Conservation (phyloP, 345 rosid genomes). For the Orychophragmus violaceus region DNA sequence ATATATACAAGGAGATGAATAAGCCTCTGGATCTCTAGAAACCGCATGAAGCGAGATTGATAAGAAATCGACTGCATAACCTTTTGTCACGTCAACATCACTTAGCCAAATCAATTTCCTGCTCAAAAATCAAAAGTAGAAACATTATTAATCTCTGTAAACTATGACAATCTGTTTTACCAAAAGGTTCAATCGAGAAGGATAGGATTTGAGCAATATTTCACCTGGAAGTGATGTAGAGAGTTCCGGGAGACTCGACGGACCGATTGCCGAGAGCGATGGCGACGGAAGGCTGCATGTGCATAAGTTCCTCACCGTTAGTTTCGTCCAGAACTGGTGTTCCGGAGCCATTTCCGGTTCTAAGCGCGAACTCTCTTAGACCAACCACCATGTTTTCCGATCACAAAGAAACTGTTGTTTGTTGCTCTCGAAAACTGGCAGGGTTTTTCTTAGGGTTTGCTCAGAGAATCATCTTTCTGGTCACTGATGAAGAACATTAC, state of each 20-base stretch:
- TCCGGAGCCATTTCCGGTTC: conserved; percentile 54
- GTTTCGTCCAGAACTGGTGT: conserved; percentile 53
- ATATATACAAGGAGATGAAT: conserved; percentile 79
- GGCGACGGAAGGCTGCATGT: conserved; percentile 66
- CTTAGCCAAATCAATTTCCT: conserved; percentile 89
- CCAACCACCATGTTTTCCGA: conserved; percentile 57
- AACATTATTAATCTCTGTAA: neutral
- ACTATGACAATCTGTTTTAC: neutral
- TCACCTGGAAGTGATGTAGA: conserved; percentile 73
- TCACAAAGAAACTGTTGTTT: neutral
- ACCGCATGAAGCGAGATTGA: conserved; percentile 84
- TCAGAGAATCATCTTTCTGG: neutral
- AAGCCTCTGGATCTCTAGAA: conserved; percentile 84
- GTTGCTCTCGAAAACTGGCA: neutral
- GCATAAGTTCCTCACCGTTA: conserved; percentile 76
- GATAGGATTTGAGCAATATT: neutral
- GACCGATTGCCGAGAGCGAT: conserved; percentile 58
- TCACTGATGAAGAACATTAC: conserved; percentile 1
- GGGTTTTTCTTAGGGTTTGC: conserved; percentile 32
- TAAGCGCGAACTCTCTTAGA: conserved; percentile 51
- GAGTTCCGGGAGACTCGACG: conserved; percentile 76
- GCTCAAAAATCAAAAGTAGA: conserved; percentile 5
- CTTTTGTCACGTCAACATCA: conserved; percentile 58
- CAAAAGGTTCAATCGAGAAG: neutral
- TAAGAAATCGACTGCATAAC: conserved; percentile 84